These are phyloP conservation scores for Xylaria sp. DNA, from an alignment of 2,329 filamentous ascomycete species.

Conservation along the genomic window DNA sequence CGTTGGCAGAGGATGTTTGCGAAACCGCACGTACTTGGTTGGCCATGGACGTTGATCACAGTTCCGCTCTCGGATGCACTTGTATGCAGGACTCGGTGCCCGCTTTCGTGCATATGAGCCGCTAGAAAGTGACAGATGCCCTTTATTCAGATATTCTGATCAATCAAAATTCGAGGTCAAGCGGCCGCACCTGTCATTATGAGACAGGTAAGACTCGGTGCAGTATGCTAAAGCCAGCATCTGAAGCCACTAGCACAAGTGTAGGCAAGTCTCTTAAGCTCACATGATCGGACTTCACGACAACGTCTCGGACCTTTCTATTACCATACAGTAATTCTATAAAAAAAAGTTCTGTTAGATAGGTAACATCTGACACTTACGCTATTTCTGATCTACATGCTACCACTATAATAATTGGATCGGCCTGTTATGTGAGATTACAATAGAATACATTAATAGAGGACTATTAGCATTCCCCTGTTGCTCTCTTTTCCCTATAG, in stretches of 20 bases:
- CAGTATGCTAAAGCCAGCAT: neutral
- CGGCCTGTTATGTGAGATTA: too few species aligned
- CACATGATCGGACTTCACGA: neutral
- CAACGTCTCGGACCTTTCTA: neutral
- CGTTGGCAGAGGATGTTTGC: neutral
- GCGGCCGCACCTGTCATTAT: neutral
- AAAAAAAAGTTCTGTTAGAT: neutral
- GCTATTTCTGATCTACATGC: too few species aligned
- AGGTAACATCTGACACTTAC: too few species aligned
- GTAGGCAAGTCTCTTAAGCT: neutral
- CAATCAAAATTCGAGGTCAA: neutral
- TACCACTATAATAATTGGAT: too few species aligned
- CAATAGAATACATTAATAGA: too few species aligned
- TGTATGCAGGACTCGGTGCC: conserved; percentile 14
- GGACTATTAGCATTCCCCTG: too few species aligned
- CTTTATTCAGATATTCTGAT: neutral
- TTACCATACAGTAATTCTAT: neutral
- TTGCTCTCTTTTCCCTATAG: too few species aligned
- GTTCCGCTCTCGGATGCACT: conserved; percentile 34
- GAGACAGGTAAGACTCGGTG: neutral
- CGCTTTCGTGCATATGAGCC: neutral
- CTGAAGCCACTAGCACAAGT: neutral
- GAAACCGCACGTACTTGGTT: conserved; percentile 6
- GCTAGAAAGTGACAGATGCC: conserved; percentile 3
- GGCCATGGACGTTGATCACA: conserved; percentile 6